phyloP scores from a whole-genome alignment of 371 early-diverging fungal genomes.

The Mucor lusitanicus region DNA sequence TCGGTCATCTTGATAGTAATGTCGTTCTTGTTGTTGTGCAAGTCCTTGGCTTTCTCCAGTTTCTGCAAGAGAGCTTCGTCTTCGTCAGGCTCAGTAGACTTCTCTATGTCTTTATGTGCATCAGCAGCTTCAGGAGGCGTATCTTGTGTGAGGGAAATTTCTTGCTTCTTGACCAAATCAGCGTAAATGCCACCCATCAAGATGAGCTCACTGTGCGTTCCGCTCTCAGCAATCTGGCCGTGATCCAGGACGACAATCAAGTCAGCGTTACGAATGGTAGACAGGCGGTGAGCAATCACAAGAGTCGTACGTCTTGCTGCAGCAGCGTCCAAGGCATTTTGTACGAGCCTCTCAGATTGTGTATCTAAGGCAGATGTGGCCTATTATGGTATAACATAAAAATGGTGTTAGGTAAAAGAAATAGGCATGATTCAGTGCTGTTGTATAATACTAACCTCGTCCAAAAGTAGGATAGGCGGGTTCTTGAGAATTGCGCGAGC shows the following conservation, averaged over 20 bases:
- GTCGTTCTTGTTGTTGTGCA: background rate
- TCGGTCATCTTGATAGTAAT: background rate
- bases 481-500: constrained; percentile 73
- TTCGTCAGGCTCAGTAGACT: background rate
- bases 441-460: constrained; percentile 58
- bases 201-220: constrained; percentile 63
- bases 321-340: constrained; percentile 71
- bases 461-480: constrained; percentile 68
- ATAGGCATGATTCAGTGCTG: background rate
- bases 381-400: too few relatives aligned
- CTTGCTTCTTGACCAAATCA: constrained; percentile 52
- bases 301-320: constrained; percentile 77
- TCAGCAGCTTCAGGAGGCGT: background rate
- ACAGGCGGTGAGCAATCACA: constrained; percentile 84
- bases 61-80: background rate
- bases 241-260: constrained; percentile 73
- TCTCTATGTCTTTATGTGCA: constrained; percentile 17
- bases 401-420: background rate
- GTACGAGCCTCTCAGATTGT: constrained; percentile 70
- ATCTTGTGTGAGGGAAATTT: background rate
- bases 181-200: constrained; percentile 40
- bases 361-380: constrained; percentile 80
- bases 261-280: constrained; percentile 75
- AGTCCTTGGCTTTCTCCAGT: background rate
- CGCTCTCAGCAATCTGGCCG: constrained; percentile 67